A percentile compares a stretch with the other conserved stretches of the same genome.
Evolutionary conservation across 495 filamentous ascomycete genomes (phyloP).

Genomic region (Penicillium maclennaniae): DNA sequence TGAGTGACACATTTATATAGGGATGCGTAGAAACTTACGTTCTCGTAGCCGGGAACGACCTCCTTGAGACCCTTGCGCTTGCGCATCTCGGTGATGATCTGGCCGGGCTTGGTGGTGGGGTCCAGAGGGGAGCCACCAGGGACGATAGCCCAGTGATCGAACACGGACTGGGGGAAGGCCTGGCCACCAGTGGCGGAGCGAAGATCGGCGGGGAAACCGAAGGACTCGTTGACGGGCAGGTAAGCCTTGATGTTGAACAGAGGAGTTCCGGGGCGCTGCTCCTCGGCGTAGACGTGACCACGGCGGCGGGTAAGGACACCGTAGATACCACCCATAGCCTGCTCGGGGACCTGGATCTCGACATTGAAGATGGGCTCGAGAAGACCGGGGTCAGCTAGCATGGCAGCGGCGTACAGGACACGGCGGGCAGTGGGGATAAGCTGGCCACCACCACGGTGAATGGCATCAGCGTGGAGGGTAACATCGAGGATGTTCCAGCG

Average conservation of each 20-base stretch:
- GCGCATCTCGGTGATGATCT: slow-evolving; percentile 82
- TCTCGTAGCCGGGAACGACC: slow-evolving; percentile 81
- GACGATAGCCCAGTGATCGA: slow-evolving; percentile 96
- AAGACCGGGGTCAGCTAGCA: slow-evolving; percentile 86
- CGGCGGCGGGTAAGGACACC: slow-evolving; percentile 96
- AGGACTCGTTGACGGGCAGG: slow-evolving; percentile 98
- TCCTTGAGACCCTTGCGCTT: slow-evolving; percentile 99
- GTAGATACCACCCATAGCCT: slow-evolving; percentile 99
- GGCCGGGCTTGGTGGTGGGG: slow-evolving; percentile 75
- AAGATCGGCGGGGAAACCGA: slow-evolving; percentile 98
- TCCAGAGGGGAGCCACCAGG: slow-evolving; percentile 94
- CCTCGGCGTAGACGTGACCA: slow-evolving; percentile 98
- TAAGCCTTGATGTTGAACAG: slow-evolving; percentile 99
- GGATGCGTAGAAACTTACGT: slow-evolving; percentile 65
- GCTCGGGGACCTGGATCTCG: slow-evolving; percentile 98
- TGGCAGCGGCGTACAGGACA: slow-evolving; percentile 88
- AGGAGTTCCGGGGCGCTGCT: slow-evolving; percentile 97
- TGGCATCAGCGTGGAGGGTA: slow-evolving; percentile 98
- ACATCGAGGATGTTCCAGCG: slow-evolving; percentile 99
- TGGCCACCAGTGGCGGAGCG: slow-evolving; percentile 89
- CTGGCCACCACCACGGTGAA: slow-evolving; percentile 98
- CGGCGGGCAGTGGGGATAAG: slow-evolving; percentile 97
- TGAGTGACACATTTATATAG: neutral
- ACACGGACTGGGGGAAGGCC: slow-evolving; percentile 97
- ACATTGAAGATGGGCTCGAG: slow-evolving; percentile 98